phyloP scores from a whole-genome alignment of 768 basidiomycete species.

The Mycena crocata region DNA sequence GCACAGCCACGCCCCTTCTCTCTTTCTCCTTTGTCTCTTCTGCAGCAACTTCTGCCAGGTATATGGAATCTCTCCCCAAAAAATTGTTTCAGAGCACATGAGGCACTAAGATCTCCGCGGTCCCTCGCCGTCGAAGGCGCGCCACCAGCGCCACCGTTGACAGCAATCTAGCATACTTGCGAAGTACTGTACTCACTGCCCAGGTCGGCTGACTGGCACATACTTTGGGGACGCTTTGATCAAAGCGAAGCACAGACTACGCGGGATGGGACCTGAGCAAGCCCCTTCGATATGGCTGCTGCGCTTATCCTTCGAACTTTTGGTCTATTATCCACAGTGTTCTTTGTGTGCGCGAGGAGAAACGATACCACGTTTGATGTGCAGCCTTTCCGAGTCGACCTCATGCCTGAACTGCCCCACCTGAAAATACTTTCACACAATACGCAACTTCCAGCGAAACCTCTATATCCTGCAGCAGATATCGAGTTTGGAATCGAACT shows the following conservation, averaged over 20 bases:
- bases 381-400: conserved; percentile 12
- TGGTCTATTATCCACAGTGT: not conserved
- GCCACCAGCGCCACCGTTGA: no score
- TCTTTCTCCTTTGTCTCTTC: no score
- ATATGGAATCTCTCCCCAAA: not conserved
- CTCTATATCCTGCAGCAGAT: conserved; percentile 12
- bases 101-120: no score
- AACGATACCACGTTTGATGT: not conserved
- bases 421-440: conserved; percentile 1
- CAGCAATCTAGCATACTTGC: no score
- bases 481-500: conserved; percentile 10
- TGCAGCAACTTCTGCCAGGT: no score
- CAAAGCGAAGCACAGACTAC: no score
- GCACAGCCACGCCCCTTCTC: not conserved
- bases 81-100: no score
- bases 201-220: no score
- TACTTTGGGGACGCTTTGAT: no score
- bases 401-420: not conserved
- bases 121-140: no score
- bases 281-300: not conserved
- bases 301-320: not conserved
- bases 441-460: conserved; percentile 2
- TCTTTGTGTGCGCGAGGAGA: not conserved
- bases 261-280: no score
- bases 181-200: no score